Conservation (phyloP, 768 basidiomycete species). For the Lanmaoa rubissima region DNA sequence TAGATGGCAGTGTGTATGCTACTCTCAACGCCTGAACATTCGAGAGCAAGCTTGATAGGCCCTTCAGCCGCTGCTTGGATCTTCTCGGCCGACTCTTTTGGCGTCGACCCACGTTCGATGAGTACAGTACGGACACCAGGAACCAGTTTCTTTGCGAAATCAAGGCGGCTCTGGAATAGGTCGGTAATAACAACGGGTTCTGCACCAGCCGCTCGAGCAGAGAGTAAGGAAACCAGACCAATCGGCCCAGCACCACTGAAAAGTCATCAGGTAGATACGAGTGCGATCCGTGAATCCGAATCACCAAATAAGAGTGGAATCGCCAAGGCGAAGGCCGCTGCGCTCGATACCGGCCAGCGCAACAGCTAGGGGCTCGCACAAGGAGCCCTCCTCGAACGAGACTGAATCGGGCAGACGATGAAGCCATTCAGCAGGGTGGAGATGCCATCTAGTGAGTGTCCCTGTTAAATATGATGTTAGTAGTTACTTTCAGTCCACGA, state of each 20-base stretch:
- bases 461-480: constrained; percentile 34
- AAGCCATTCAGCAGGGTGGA: constrained; percentile 67
- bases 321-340: constrained; percentile 61
- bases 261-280: constrained; percentile 13
- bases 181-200: constrained; percentile 71
- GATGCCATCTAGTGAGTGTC: constrained; percentile 62
- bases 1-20: constrained; percentile 60
- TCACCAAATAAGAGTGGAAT: constrained; percentile 61
- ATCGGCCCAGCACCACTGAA: constrained; percentile 66
- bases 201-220: constrained; percentile 66
- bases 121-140: constrained; percentile 58
- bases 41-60: constrained; percentile 51
- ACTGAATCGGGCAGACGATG: constrained; percentile 61
- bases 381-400: constrained; percentile 64
- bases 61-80: constrained; percentile 53
- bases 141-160: constrained; percentile 61
- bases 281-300: not conserved
- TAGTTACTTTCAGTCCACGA: not conserved
- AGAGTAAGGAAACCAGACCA: constrained; percentile 58
- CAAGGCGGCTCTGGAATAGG: constrained; percentile 60
- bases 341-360: constrained; percentile 69
- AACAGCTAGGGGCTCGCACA: constrained; percentile 67
- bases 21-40: constrained; percentile 64
- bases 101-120: constrained; percentile 44
- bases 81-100: constrained; percentile 50